Evolutionary conservation across 306 rosid genomes (phyloP).

Genomic region (Fragaria vesca): DNA sequence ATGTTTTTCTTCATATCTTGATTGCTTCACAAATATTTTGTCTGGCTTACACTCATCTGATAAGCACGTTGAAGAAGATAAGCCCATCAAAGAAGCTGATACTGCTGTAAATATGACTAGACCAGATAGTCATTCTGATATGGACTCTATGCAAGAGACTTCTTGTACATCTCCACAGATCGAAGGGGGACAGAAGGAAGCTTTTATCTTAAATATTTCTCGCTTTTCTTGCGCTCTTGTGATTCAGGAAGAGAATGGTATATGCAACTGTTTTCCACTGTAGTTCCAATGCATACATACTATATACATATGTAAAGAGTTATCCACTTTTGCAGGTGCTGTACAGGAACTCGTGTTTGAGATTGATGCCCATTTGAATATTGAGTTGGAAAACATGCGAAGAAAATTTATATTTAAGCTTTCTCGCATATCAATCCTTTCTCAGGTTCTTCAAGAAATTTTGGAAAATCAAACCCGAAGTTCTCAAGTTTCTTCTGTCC

Average conservation of each 20-base stretch:
- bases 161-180: constrained; percentile 38
- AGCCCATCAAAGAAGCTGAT: constrained; percentile 31
- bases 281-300: neutral
- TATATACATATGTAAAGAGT: constrained; percentile 18
- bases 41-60: constrained; percentile 34
- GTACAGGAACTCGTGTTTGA: constrained; percentile 61
- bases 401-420: constrained; percentile 50
- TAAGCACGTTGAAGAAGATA: constrained; percentile 32
- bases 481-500: constrained; percentile 63
- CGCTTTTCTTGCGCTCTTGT: constrained; percentile 51
- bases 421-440: constrained; percentile 58
- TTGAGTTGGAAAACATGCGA: constrained; percentile 43
- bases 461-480: constrained; percentile 36
- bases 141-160: constrained; percentile 37
- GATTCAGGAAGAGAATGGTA: constrained; percentile 67
- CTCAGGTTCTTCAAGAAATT: constrained; percentile 48
- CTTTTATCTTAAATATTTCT: constrained; percentile 54
- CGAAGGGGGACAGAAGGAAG: constrained; percentile 40
- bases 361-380: constrained; percentile 52
- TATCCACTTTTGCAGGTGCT: constrained; percentile 52
- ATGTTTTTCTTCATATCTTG: constrained; percentile 45
- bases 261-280: constrained; percentile 15
- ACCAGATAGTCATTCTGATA: constrained; percentile 24
- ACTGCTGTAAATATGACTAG: constrained; percentile 30
- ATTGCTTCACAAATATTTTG: constrained; percentile 39